phyloP scores from a whole-genome alignment of 2,329 filamentous ascomycete genomes.

The Pochonia chlamydosporia region DNA sequence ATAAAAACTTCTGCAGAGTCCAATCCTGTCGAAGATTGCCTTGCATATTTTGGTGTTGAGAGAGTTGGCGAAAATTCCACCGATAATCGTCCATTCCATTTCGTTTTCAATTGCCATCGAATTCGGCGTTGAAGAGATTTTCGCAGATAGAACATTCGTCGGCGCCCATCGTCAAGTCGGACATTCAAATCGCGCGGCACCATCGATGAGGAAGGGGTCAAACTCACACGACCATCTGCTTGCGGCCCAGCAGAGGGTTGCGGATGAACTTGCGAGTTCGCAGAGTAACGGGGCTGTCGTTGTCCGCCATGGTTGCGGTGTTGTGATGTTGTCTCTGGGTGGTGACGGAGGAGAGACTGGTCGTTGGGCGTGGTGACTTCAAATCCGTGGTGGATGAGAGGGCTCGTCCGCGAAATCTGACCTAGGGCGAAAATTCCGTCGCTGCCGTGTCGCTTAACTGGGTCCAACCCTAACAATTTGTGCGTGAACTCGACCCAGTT shows the following conservation, averaged over 20 bases:
- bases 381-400: slow-evolving; percentile 23
- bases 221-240: slow-evolving; percentile 99
- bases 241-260: slow-evolving; percentile 97
- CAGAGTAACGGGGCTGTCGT: slow-evolving; percentile 71
- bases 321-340: slow-evolving; percentile 27
- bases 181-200: slow-evolving; percentile 1
- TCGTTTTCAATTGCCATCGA: not conserved
- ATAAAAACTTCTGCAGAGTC: too few relatives aligned
- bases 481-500: not conserved
- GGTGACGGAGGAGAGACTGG: slow-evolving; percentile 25
- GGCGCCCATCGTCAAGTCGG: slow-evolving; percentile 2
- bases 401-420: slow-evolving; percentile 20
- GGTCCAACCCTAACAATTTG: slow-evolving; percentile 38
- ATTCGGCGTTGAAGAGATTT: too few relatives aligned
- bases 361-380: slow-evolving; percentile 19
- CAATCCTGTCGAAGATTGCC: too few relatives aligned
- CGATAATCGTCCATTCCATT: not conserved
- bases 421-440: slow-evolving; percentile 30
- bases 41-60: too few relatives aligned
- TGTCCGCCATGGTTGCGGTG: slow-evolving; percentile 80
- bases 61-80: too few relatives aligned
- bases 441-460: slow-evolving; percentile 33
- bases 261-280: slow-evolving; percentile 99
- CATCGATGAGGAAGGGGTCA: not conserved
- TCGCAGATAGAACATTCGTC: not conserved